Percentiles rank a stretch among this genome's conserved stretches.
These are phyloP conservation scores for Inga laurina DNA, from an alignment of 306 rosid species.

Conservation along the genomic window DNA sequence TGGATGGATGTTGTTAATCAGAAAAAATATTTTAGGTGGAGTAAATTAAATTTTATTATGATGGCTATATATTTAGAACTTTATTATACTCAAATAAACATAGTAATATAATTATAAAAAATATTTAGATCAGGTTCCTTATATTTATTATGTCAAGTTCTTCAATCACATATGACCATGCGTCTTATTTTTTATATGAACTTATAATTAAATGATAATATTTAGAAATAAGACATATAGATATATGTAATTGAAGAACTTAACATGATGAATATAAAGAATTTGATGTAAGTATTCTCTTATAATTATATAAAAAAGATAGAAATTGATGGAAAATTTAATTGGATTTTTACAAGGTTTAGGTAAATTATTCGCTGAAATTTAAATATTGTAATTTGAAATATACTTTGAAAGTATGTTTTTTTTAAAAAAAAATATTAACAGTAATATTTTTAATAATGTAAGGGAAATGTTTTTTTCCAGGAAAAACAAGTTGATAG, in stretches of 20 bases:
- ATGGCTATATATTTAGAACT: not conserved
- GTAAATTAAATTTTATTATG: too few relatives aligned
- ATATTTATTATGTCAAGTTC: too few relatives aligned
- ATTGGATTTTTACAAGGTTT: not conserved
- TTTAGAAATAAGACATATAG: too few relatives aligned
- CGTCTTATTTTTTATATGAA: too few relatives aligned
- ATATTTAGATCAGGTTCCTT: too few relatives aligned
- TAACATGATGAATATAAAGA: too few relatives aligned
- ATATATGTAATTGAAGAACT: too few relatives aligned
- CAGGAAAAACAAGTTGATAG: not conserved
- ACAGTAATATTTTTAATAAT: not conserved
- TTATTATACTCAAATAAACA: not conserved
- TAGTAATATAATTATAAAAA: too few relatives aligned
- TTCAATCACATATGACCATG: too few relatives aligned
- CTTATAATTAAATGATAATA: too few relatives aligned
- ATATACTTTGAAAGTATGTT: not conserved
- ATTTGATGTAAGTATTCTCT: too few relatives aligned
- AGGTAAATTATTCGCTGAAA: not conserved
- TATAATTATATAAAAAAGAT: not conserved
- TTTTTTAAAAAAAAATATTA: not conserved
- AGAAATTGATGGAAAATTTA: not conserved
- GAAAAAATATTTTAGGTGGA: not conserved
- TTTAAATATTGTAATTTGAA: not conserved
- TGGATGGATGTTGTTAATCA: too few relatives aligned
- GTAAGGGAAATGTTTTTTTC: not conserved